Percentiles rank a stretch among this genome's conserved stretches.
Evolutionary conservation across 352 stramenopile species (phyloP).

Genomic region (Pythium biforme): DNA sequence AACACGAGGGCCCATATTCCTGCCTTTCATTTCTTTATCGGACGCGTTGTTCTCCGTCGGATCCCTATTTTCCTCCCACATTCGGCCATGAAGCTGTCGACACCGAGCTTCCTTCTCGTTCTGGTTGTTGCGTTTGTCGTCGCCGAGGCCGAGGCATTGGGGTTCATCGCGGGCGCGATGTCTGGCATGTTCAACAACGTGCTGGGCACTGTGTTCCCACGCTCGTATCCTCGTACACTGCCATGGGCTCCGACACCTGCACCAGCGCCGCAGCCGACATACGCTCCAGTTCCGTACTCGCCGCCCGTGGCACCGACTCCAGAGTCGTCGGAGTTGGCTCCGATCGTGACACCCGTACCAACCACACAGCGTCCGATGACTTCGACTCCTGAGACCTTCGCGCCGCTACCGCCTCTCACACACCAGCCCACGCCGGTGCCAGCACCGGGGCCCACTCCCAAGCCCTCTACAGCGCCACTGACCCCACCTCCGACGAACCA

Average conservation of each 20-base stretch:
- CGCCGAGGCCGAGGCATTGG: background rate
- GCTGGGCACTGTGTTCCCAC: background rate
- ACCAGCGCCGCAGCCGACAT: background rate
- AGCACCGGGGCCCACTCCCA: background rate
- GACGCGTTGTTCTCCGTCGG: background rate
- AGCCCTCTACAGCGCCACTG: background rate
- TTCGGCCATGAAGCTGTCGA: background rate
- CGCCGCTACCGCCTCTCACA: too few relatives aligned
- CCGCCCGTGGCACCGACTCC: background rate
- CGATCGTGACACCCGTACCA: background rate
- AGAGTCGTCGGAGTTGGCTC: background rate
- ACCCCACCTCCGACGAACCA: background rate
- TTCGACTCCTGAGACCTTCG: background rate
- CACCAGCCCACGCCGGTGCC: too few relatives aligned
- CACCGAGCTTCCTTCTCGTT: background rate
- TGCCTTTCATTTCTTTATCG: background rate
- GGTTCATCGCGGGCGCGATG: background rate
- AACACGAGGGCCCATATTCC: too few relatives aligned
- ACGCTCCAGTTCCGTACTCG: background rate
- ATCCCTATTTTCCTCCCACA: too few relatives aligned
- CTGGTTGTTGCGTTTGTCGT: background rate
- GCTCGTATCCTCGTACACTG: background rate
- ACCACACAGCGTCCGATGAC: background rate
- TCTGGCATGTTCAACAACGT: background rate
- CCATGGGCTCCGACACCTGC: background rate